Base-by-base conservation (phyloP, 2,329 filamentous ascomycete species). In the Claviceps capensis region DNA sequence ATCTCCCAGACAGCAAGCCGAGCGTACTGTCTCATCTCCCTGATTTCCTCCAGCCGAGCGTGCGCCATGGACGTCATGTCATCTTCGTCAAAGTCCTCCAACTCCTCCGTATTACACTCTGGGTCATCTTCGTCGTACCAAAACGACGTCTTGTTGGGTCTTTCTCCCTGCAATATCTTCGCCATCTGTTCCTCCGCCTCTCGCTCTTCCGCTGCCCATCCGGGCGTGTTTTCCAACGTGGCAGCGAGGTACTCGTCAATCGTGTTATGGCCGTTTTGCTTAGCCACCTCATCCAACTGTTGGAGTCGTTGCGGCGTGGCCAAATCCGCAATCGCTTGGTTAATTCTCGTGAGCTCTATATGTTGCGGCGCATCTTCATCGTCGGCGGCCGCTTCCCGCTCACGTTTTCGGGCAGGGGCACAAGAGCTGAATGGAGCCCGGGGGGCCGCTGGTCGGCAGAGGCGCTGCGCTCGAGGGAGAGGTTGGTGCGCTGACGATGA, bases 1-100 rank as follows among this genome's bases (percentile, higher is more conserved):
- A 98, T 87, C 69, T 98, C 93, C 90, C 93, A 98, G 23, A 89
- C 88, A 47, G 86, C 82, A 59, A 95, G 75, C 50, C 93, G 79
- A 47, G 86, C 83, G 67, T 95, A 96, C 62, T 95, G 82, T 72
- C 93, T 79, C 65, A 91, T 77, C 68, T 97, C 90, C 56, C 91
- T 78, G 62, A 94, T 83, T 67, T 93, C 79, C 61, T 96, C 88
- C 59, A 98, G 72, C 71, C 97, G 89, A 50, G 77, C 82, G 68
- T 98, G 90, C 1, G 82, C 93, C 66, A 88, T 76, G 49, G 81
- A 81, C 54, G 86, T 85, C 54, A 98, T 86, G 65, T 95, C 89
- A 63, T 94, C 86, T 57, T 88, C 85, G 56, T 86, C 78, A 65
- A 85, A 86, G 57, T 82, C 77, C 52, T 81, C 76, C 43, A 71